Percentiles rank a stretch among this genome's conserved stretches.
These are phyloP conservation scores for Boletus huronensis DNA, from an alignment of 768 basidiomycete species.

Conservation along the genomic window DNA sequence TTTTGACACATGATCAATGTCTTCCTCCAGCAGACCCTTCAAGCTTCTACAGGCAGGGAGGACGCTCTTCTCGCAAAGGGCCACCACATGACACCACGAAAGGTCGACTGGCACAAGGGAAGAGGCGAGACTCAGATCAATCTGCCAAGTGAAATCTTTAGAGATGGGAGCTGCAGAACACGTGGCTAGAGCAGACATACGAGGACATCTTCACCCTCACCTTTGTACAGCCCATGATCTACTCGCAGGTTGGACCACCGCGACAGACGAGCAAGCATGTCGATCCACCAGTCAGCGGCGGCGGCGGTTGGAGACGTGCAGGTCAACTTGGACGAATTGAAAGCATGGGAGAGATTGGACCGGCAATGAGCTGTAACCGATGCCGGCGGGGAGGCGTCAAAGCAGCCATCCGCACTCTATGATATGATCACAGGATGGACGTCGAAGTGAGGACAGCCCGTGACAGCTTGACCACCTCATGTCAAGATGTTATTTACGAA, in stretches of 20 bases:
- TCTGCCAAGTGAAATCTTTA: neutral
- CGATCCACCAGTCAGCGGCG: too few species aligned
- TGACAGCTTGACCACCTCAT: neutral
- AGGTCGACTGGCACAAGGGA: slow-evolving; percentile 9
- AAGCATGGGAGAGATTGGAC: neutral
- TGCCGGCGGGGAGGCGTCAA: slow-evolving; percentile 5
- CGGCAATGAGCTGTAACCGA: slow-evolving; percentile 4
- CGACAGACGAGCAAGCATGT: slow-evolving; percentile 3
- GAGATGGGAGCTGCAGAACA: neutral
- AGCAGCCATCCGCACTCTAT: neutral
- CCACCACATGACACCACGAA: slow-evolving; percentile 29
- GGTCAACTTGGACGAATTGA: neutral
- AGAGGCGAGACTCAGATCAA: slow-evolving; percentile 10
- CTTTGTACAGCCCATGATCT: neutral
- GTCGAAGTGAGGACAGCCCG: neutral
- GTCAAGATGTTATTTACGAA: neutral
- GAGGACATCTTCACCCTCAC: slow-evolving; percentile 4
- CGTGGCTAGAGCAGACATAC: slow-evolving; percentile 9
- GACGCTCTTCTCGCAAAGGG: slow-evolving; percentile 30
- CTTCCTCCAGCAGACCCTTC: slow-evolving; percentile 28
- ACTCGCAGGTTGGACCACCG: slow-evolving; percentile 10
- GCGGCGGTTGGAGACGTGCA: too few species aligned
- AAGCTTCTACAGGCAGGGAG: slow-evolving; percentile 33
- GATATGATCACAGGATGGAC: neutral
- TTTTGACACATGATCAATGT: slow-evolving; percentile 41